Conservation (phyloP, 1,284 basidiomycete species). For the Schizophyllum amplum region DNA sequence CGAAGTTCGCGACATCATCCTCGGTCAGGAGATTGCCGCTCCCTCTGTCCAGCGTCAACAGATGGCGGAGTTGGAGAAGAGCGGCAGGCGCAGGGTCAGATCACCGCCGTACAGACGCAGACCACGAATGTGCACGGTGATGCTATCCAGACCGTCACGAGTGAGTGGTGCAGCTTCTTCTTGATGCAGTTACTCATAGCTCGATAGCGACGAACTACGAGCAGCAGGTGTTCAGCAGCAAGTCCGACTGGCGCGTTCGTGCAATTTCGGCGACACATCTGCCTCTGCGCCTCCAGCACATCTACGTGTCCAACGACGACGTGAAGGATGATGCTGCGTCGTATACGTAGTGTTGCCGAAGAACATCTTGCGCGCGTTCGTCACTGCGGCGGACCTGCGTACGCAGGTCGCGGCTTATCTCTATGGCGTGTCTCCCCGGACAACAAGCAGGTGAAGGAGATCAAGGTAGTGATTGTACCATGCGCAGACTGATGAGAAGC, state of each 20-base stretch:
- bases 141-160: slow-evolving; percentile 92
- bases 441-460: slow-evolving; percentile 98
- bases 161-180: slow-evolving; percentile 31
- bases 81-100: slow-evolving; percentile 87
- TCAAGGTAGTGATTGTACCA: no score
- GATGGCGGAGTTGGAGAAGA: slow-evolving; percentile 99
- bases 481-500: no score
- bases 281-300: slow-evolving; percentile 92
- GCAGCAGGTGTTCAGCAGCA: slow-evolving; percentile 94
- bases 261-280: slow-evolving; percentile 96
- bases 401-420: slow-evolving; percentile 95
- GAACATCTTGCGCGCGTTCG: slow-evolving; percentile 94
- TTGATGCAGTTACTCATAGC: slow-evolving; percentile 10
- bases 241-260: slow-evolving; percentile 98
- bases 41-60: slow-evolving; percentile 93
- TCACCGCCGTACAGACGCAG: slow-evolving; percentile 95
- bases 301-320: slow-evolving; percentile 98
- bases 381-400: slow-evolving; percentile 88
- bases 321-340: slow-evolving; percentile 96
- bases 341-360: slow-evolving; percentile 96
- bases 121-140: slow-evolving; percentile 98
- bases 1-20: slow-evolving; percentile 94
- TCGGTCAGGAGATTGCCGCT: slow-evolving; percentile 95
- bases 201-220: slow-evolving; percentile 87
- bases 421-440: slow-evolving; percentile 93